Percentiles rank a stretch among this genome's conserved stretches.
Evolutionary conservation across 805 yeast species (phyloP).

Genomic region (Danielozyma ontarioensis): DNA sequence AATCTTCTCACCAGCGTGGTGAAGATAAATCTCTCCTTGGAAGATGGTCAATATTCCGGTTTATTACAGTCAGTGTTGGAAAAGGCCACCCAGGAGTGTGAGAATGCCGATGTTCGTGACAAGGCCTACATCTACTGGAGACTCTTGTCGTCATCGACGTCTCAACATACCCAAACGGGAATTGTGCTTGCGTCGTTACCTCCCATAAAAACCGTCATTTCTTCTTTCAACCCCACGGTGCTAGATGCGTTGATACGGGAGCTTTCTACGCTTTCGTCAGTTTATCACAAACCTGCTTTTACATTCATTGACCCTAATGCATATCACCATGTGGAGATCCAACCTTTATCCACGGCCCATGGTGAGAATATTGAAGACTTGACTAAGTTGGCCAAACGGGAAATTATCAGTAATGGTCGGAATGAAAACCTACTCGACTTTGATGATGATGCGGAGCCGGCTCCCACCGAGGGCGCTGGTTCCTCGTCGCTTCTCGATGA

Average conservation of each 20-base stretch:
- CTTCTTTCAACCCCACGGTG: constrained; percentile 62
- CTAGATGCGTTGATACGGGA: constrained; percentile 69
- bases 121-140: constrained; percentile 80
- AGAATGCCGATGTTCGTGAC: constrained; percentile 75
- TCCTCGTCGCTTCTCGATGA: constrained; percentile 55
- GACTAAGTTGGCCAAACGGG: constrained; percentile 70
- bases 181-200: constrained; percentile 64
- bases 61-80: constrained; percentile 57
- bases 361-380: constrained; percentile 68
- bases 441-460: constrained; percentile 54
- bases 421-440: constrained; percentile 83
- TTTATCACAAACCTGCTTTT: constrained; percentile 78
- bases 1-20: constrained; percentile 58
- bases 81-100: constrained; percentile 57
- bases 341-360: constrained; percentile 6
- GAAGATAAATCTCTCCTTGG: constrained; percentile 38
- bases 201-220: constrained; percentile 65
- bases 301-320: constrained; percentile 47
- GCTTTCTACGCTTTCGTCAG: constrained; percentile 80
- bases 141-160: constrained; percentile 47
- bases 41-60: constrained; percentile 25
- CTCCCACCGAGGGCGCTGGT: constrained; percentile 12
- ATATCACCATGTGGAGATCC: constrained; percentile 9
- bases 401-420: constrained; percentile 57
- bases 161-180: constrained; percentile 39